Conservation (phyloP, 768 basidiomycete genomes). For the Hygrophorus pudorinus region DNA sequence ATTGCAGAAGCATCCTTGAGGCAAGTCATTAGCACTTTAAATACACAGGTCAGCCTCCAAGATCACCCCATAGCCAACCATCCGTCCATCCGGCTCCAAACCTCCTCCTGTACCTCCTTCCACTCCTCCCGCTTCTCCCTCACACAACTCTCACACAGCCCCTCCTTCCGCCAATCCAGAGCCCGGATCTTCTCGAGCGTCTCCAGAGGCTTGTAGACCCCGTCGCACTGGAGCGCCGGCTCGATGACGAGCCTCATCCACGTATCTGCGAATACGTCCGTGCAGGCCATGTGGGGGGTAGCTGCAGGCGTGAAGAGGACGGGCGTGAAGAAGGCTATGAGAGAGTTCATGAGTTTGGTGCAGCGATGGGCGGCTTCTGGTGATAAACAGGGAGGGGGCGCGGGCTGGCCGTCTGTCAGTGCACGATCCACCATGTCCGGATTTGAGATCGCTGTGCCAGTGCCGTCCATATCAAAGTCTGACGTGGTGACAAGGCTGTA, state of each 20-base stretch:
- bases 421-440: background rate
- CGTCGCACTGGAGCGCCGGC: conserved; percentile 47
- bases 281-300: conserved; percentile 67
- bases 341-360: conserved; percentile 35
- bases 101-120: conserved; percentile 43
- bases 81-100: conserved; percentile 52
- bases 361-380: conserved; percentile 28
- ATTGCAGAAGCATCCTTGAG: too few relatives aligned
- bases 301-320: conserved; percentile 61
- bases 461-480: conserved; percentile 38
- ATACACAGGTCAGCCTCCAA: too few relatives aligned
- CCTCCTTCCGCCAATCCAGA: conserved; percentile 48
- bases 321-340: conserved; percentile 65
- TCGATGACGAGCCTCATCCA: conserved; percentile 69
- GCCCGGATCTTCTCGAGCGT: conserved; percentile 50
- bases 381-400: conserved; percentile 17
- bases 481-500: conserved; percentile 54
- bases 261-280: conserved; percentile 56
- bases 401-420: conserved; percentile 6
- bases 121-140: conserved; percentile 56
- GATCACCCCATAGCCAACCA: conserved; percentile 33
- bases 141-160: conserved; percentile 50
- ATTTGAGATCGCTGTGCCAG: background rate
- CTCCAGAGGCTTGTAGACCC: conserved; percentile 65
- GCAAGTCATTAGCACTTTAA: too few relatives aligned